A percentile compares a stretch with the other conserved stretches of the same genome.
phyloP scores from a whole-genome alignment of 2,329 filamentous ascomycete species.

The Apiospora aurea region DNA sequence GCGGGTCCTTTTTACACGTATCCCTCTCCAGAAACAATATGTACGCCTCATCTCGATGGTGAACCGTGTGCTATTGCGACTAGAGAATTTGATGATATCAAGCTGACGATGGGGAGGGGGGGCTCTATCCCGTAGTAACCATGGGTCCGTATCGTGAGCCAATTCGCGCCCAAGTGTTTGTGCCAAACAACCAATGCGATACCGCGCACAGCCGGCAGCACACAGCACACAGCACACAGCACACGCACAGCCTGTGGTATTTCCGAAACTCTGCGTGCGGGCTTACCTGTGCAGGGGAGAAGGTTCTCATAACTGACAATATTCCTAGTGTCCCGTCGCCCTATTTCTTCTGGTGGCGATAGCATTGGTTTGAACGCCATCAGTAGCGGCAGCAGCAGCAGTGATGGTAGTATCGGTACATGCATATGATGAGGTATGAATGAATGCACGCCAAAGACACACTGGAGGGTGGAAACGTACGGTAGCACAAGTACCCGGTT shows the following conservation, averaged over 20 bases:
- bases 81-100: constrained; percentile 2
- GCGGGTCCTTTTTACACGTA: not conserved
- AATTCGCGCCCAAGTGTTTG: not conserved
- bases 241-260: not conserved
- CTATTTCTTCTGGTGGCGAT: not conserved
- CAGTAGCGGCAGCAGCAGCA: not conserved
- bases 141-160: not conserved
- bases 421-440: not conserved
- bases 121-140: not conserved
- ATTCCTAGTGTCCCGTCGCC: not conserved
- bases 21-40: not conserved
- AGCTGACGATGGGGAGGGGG: not conserved
- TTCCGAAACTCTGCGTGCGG: not conserved
- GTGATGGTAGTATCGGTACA: not conserved
- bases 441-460: not conserved
- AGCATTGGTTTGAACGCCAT: not conserved
- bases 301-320: not conserved
- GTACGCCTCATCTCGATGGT: constrained; percentile 17
- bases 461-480: constrained; percentile 11
- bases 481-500: constrained; percentile 19
- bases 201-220: not conserved
- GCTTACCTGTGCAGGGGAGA: too few relatives aligned
- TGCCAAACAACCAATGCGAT: not conserved
- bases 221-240: not conserved
- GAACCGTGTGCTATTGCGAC: not conserved